Evolutionary conservation across 495 filamentous ascomycete genomes (phyloP).

Genomic region (Penicillium parvum): DNA sequence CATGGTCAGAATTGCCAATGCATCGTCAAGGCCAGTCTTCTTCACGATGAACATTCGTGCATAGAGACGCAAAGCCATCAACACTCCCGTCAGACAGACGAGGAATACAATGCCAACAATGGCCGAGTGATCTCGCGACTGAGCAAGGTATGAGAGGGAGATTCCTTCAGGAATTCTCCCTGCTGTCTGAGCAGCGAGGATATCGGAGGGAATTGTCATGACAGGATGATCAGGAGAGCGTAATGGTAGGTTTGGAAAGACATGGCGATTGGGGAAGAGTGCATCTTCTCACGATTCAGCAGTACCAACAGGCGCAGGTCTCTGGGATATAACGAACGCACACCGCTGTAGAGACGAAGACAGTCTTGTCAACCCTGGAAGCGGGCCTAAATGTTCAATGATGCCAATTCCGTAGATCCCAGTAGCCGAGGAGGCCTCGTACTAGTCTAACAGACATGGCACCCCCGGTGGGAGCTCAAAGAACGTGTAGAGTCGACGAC

Average conservation of each 20-base stretch:
- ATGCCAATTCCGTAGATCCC: too few relatives aligned
- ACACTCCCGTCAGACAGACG: conserved; percentile 25
- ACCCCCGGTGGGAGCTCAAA: too few relatives aligned
- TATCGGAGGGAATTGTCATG: conserved; percentile 30
- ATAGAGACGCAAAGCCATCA: conserved; percentile 31
- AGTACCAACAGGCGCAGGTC: too few relatives aligned
- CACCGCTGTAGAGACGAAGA: too few relatives aligned
- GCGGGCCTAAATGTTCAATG: too few relatives aligned
- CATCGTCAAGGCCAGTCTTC: conserved; percentile 33
- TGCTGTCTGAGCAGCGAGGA: conserved; percentile 25
- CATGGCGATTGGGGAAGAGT: background rate
- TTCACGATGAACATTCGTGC: conserved; percentile 33
- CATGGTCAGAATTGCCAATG: conserved; percentile 31
- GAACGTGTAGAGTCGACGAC: too few relatives aligned
- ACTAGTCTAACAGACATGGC: too few relatives aligned
- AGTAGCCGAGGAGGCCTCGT: too few relatives aligned
- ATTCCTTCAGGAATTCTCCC: conserved; percentile 31
- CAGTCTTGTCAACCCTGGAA: too few relatives aligned
- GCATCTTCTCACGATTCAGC: too few relatives aligned
- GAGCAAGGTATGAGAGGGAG: conserved; percentile 33
- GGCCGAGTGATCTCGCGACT: conserved; percentile 35
- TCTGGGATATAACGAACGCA: background rate
- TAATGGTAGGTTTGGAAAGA: conserved; percentile 2
- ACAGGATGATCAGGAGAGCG: conserved; percentile 9
- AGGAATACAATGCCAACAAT: conserved; percentile 39